phyloP scores from a whole-genome alignment of 2,329 filamentous ascomycete species.

The Thelonectria olida region DNA sequence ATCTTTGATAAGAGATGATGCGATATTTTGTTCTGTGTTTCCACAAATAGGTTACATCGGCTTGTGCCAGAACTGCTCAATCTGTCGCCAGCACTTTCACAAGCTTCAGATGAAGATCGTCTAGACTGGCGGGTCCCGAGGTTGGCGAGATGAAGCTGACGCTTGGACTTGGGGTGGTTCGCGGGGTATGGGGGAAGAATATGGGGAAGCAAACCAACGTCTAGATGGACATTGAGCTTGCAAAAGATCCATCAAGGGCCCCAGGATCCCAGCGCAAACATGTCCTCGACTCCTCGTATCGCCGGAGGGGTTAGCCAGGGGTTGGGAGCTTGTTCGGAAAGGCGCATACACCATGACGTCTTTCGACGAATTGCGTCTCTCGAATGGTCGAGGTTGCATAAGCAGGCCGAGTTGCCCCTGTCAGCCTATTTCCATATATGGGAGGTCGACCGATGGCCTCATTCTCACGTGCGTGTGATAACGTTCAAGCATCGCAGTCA shows the following conservation, averaged over 20 bases:
- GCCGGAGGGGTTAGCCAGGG: background rate
- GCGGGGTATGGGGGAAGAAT: constrained; percentile 8
- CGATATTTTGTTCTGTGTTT: background rate
- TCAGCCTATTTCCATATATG: constrained; percentile 2
- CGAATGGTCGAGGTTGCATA: background rate
- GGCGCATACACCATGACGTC: constrained; percentile 1
- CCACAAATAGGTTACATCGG: background rate
- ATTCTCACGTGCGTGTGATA: background rate
- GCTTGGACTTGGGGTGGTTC: background rate
- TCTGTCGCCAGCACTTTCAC: background rate
- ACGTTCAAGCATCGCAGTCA: background rate
- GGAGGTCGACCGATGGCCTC: constrained; percentile 3
- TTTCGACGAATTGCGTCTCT: constrained; percentile 2
- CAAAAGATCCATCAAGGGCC: constrained; percentile 8
- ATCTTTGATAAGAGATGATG: background rate
- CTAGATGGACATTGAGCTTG: background rate
- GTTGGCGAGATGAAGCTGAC: background rate
- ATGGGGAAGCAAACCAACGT: background rate
- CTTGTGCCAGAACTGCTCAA: background rate
- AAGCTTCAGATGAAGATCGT: constrained; percentile 3
- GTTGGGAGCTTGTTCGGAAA: background rate
- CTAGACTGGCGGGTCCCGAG: constrained; percentile 10
- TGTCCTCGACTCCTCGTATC: no score
- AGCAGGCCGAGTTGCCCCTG: background rate
- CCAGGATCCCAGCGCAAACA: no score